Evolutionary conservation across 2,329 filamentous ascomycete species (phyloP).

Genomic region (Cladophialophora psammophila): DNA sequence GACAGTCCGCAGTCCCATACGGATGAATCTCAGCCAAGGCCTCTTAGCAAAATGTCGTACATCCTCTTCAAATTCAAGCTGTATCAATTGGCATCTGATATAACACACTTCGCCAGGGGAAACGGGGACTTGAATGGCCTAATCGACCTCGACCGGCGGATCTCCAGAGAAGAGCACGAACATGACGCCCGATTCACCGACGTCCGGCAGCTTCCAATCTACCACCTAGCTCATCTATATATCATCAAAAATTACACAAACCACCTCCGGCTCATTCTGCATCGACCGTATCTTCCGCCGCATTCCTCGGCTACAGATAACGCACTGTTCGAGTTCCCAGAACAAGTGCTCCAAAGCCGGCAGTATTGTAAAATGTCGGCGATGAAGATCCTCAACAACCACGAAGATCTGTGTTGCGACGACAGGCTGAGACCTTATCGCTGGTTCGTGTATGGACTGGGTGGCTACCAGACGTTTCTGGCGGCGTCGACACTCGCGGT

Average conservation of each 20-base stretch:
- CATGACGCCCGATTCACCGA: conserved; percentile 40
- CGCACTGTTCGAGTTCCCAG: conserved; percentile 15
- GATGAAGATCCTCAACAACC: conserved; percentile 46
- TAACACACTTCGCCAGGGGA: conserved; percentile 44
- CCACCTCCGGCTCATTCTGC: conserved; percentile 49
- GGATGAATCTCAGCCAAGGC: background rate
- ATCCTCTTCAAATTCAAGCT: conserved; percentile 50
- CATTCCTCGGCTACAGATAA: conserved; percentile 45
- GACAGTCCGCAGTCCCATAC: conserved; percentile 4
- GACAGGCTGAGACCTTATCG: conserved; percentile 47
- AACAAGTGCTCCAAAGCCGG: conserved; percentile 44
- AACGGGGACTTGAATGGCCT: conserved; percentile 37
- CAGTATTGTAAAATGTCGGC: conserved; percentile 47
- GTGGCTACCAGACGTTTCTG: conserved; percentile 53
- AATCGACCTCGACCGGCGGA: conserved; percentile 45
- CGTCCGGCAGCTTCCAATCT: conserved; percentile 40
- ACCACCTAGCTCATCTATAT: conserved; percentile 51
- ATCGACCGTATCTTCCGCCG: conserved; percentile 44
- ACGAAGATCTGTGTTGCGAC: conserved; percentile 45
- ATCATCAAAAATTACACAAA: conserved; percentile 52
- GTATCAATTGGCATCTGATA: conserved; percentile 47
- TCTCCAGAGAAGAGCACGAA: conserved; percentile 45
- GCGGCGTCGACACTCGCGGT: conserved; percentile 46
- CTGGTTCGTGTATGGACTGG: conserved; percentile 51
- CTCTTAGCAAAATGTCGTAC: conserved; percentile 53